Evolutionary conservation across 202 grass and related monocot genomes (phyloP), one percentile per base, ranked within the genome.

Genomic region (Musa balbisiana): DNA sequence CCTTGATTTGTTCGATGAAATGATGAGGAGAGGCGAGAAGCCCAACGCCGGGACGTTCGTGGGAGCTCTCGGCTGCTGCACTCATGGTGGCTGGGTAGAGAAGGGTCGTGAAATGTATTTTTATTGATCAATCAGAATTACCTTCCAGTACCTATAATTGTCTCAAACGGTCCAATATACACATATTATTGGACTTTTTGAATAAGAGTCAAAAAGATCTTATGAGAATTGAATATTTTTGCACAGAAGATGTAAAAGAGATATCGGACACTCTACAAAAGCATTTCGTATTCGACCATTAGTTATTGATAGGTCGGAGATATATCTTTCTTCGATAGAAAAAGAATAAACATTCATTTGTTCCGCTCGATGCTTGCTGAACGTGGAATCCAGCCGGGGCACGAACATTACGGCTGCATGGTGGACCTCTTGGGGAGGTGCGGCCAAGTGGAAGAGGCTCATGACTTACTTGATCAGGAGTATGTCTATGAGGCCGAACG

Each of bases 321-420:
- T n/a, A n/a, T n/a, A n/a, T n/a, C n/a, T n/a, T n/a, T n/a, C n/a
- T n/a, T n/a, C n/a, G n/a, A n/a, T n/a, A n/a, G n/a, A n/a, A n/a
- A n/a, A n/a, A n/a, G n/a, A n/a, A n/a, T n/a, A n/a, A n/a, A n/a
- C n/a, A n/a, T n/a, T n/a, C n/a, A n/a, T n/a, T 80, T 89, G 75
- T 92, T 81, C 62, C 56, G 49, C 52, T 82, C 54, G 43, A 96
- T 92, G 85, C 16, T 53, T 20, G 55, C 10, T 2, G 80, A 88
- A 23, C 63, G 92, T 79, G 64, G 68, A 1, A 69, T 88, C 72
- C 77, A 87, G 55, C 83, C 82, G 0, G 62, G 50, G 53, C 50
- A 84, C 11, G 90, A 92, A 49, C 92, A 96, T 64, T 92, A 96
- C 4, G 89, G 83, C 0, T 90, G 92, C 75, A 75, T 96, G 82